These are phyloP conservation scores for Salix viminalis DNA, from an alignment of 345 rosid genomes.

Conservation along the genomic window DNA sequence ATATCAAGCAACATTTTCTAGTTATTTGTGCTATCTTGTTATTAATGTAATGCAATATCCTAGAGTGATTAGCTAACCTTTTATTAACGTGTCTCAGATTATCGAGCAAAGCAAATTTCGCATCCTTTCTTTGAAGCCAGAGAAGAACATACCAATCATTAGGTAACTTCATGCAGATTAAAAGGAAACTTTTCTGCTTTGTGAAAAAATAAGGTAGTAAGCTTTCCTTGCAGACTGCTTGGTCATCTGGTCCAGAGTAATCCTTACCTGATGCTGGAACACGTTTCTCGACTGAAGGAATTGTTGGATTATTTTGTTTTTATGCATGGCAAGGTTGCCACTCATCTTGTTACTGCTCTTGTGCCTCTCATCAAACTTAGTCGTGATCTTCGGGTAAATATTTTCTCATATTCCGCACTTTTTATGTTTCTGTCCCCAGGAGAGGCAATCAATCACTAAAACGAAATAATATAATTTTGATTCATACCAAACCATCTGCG, in stretches of 20 bases:
- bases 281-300: constrained; percentile 67
- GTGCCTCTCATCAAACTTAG: constrained; percentile 66
- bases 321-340: constrained; percentile 56
- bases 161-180: constrained; percentile 36
- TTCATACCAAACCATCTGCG: neutral
- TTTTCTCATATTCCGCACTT: neutral
- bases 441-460: neutral
- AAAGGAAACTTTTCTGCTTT: constrained; percentile 1
- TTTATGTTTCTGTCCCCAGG: neutral
- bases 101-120: constrained; percentile 77
- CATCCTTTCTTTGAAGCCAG: constrained; percentile 69
- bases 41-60: neutral
- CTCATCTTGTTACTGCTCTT: constrained; percentile 53
- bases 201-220: constrained; percentile 8
- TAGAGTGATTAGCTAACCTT: neutral
- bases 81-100: constrained; percentile 42
- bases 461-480: neutral
- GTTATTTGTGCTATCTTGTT: neutral
- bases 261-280: constrained; percentile 63
- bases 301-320: constrained; percentile 74
- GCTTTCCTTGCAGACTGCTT: constrained; percentile 52
- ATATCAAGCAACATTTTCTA: neutral
- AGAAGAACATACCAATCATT: constrained; percentile 50
- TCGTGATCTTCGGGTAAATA: constrained; percentile 59
- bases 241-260: constrained; percentile 47